These are phyloP conservation scores for Pulveroboletus ravenelii DNA, from an alignment of 768 basidiomycete species.

Conservation along the genomic window DNA sequence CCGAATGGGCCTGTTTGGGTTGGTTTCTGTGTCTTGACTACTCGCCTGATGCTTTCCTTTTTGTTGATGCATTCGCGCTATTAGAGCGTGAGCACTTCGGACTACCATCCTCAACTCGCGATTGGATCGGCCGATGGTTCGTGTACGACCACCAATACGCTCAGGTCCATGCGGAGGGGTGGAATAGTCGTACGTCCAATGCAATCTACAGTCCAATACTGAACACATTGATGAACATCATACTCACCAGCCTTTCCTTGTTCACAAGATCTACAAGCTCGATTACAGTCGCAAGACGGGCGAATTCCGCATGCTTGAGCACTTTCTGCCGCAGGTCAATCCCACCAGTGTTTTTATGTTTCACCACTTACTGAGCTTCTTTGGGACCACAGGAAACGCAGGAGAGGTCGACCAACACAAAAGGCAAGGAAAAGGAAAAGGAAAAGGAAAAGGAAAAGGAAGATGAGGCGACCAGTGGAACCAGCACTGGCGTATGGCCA, in stretches of 20 bases:
- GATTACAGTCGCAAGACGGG: conserved; percentile 77
- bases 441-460: conserved; percentile 19
- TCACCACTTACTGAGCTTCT: background rate
- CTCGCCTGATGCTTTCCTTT: too few species aligned
- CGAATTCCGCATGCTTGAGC: conserved; percentile 86
- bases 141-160: conserved; percentile 66
- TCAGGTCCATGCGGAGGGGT: conserved; percentile 64
- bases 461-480: conserved; percentile 13
- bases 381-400: conserved; percentile 41
- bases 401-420: conserved; percentile 33
- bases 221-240: background rate
- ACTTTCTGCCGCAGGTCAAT: conserved; percentile 67
- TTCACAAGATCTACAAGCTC: conserved; percentile 78
- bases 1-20: conserved; percentile 85
- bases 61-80: background rate
- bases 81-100: conserved; percentile 70
- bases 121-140: conserved; percentile 82
- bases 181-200: conserved; percentile 58
- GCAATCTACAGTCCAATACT: background rate
- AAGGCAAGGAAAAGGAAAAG: conserved; percentile 28
- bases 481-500: conserved; percentile 70
- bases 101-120: conserved; percentile 84
- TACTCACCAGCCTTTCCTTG: conserved; percentile 58
- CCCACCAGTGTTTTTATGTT: background rate
- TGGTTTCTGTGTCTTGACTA: conserved; percentile 19